Conservation (phyloP, 345 rosid species). For the Streptanthus diversifolius region DNA sequence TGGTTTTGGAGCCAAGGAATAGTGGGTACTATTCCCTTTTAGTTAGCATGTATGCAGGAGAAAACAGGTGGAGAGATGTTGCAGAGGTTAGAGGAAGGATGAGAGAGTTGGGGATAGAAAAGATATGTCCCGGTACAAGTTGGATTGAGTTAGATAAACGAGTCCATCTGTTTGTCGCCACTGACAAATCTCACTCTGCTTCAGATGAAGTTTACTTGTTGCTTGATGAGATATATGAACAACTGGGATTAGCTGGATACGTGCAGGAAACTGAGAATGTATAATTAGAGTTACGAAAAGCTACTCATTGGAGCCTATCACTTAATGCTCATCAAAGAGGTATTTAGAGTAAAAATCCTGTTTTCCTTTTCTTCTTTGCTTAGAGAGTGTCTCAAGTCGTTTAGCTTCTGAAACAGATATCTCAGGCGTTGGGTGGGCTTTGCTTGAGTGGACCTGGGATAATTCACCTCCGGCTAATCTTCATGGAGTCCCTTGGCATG, state of each 20-base stretch:
- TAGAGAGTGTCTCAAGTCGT: too few species aligned
- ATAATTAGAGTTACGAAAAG: conserved; percentile 6
- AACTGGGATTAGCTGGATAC: conserved; percentile 41
- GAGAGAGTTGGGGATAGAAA: conserved; percentile 56
- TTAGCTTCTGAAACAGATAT: too few species aligned
- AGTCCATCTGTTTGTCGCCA: conserved; percentile 58
- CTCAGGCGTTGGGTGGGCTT: too few species aligned
- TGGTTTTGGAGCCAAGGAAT: conserved; percentile 58
- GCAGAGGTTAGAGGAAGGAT: conserved; percentile 50
- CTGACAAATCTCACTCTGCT: conserved; percentile 53
- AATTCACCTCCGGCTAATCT: too few species aligned
- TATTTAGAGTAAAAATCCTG: too few species aligned
- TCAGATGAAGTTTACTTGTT: conserved; percentile 45
- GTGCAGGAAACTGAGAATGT: conserved; percentile 16
- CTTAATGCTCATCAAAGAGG: background rate
- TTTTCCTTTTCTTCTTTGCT: too few species aligned
- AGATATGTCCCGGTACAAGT: conserved; percentile 62
- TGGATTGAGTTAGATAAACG: conserved; percentile 53
- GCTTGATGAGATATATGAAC: conserved; percentile 51
- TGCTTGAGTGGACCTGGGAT: too few species aligned
- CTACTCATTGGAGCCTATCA: background rate
- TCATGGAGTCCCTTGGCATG: too few species aligned
- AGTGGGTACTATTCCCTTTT: conserved; percentile 57
- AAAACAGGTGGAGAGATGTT: conserved; percentile 62
- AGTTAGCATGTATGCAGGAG: conserved; percentile 63